Evolutionary conservation across 768 basidiomycete species (phyloP).

Genomic region (Tubosaeta sp.): DNA sequence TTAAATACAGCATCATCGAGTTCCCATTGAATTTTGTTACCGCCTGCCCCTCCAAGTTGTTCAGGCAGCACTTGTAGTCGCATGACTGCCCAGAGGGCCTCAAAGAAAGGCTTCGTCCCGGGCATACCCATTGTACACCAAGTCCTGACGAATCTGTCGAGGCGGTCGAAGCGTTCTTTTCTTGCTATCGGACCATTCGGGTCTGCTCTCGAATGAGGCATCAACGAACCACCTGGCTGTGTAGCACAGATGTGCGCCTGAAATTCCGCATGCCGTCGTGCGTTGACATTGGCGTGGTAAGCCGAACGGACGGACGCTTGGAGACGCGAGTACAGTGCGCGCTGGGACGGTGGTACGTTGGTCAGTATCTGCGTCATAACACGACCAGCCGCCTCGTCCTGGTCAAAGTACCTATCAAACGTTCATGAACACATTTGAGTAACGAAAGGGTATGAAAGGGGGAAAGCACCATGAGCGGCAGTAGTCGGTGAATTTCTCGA

Average conservation of each 20-base stretch:
- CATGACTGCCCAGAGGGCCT: slow-evolving; percentile 68
- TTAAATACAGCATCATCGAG: slow-evolving; percentile 93
- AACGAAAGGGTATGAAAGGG: neutral
- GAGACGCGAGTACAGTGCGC: slow-evolving; percentile 80
- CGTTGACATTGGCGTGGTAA: slow-evolving; percentile 77
- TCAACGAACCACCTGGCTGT: slow-evolving; percentile 73
- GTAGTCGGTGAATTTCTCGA: slow-evolving; percentile 73
- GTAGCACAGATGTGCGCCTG: slow-evolving; percentile 79
- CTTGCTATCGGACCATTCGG: slow-evolving; percentile 59
- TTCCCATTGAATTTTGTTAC: slow-evolving; percentile 77
- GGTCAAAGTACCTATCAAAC: slow-evolving; percentile 69
- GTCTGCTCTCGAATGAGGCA: slow-evolving; percentile 67
- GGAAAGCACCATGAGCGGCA: slow-evolving; percentile 70
- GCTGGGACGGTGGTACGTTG: slow-evolving; percentile 75
- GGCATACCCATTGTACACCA: slow-evolving; percentile 89
- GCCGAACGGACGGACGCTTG: slow-evolving; percentile 84
- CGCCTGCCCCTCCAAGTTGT: slow-evolving; percentile 76
- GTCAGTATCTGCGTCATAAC: slow-evolving; percentile 80
- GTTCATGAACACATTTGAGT: slow-evolving; percentile 5
- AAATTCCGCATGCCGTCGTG: slow-evolving; percentile 76
- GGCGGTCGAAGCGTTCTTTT: slow-evolving; percentile 73
- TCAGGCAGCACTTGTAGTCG: slow-evolving; percentile 78
- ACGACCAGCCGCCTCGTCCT: slow-evolving; percentile 73
- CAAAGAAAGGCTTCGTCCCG: slow-evolving; percentile 80
- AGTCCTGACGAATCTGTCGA: slow-evolving; percentile 68